Evolutionary conservation across 2,329 filamentous ascomycete species (phyloP).

Genomic region (Cladosporium sp.): DNA sequence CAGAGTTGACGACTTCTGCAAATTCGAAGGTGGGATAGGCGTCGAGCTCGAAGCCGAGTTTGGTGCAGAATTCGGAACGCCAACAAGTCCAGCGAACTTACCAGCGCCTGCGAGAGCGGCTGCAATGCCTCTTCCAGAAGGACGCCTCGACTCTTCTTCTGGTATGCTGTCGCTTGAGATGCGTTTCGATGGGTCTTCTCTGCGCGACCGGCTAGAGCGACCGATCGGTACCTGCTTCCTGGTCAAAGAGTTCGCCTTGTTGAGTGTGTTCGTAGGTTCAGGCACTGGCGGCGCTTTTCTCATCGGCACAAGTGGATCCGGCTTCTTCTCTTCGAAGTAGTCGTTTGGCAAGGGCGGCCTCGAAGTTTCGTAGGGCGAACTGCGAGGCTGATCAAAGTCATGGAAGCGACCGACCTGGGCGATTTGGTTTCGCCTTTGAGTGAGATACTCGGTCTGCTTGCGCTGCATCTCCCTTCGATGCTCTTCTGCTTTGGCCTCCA

Average conservation of each 20-base stretch:
- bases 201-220: conserved; percentile 38
- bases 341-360: conserved; percentile 27
- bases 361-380: conserved; percentile 79
- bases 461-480: conserved; percentile 54
- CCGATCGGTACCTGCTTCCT: conserved; percentile 51
- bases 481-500: conserved; percentile 52
- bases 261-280: conserved; percentile 76
- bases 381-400: conserved; percentile 84
- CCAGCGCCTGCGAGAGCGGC: conserved; percentile 64
- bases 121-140: conserved; percentile 50
- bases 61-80: conserved; percentile 31
- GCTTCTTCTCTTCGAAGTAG: conserved; percentile 26
- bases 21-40: conserved; percentile 17
- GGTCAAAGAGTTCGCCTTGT: conserved; percentile 86
- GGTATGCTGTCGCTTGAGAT: conserved; percentile 41
- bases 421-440: conserved; percentile 36
- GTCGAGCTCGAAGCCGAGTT: conserved; percentile 20
- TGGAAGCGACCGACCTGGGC: conserved; percentile 50
- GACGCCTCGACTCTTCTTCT: conserved; percentile 30
- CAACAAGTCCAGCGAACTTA: conserved; percentile 43
- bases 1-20: conserved; percentile 28
- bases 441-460: conserved; percentile 54
- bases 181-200: conserved; percentile 36
- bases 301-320: conserved; percentile 63
- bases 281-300: conserved; percentile 83